phyloP scores from a whole-genome alignment of 2,329 filamentous ascomycete species.

The Chrysoporthe deuterocubensis region DNA sequence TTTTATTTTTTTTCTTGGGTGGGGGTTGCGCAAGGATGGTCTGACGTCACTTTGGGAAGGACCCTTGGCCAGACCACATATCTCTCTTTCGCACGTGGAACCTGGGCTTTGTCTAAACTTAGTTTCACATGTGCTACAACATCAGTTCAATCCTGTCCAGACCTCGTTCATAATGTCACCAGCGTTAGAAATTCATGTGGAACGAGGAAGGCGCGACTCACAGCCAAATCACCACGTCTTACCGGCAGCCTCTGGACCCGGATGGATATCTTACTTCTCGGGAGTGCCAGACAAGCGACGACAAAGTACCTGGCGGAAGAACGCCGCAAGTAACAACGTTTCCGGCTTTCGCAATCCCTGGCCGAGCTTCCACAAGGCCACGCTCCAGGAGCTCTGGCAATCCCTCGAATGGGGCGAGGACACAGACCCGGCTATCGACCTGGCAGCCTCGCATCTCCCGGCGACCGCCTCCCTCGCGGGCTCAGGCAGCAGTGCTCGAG shows the following conservation, averaged over 20 bases:
- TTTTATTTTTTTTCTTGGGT: neutral
- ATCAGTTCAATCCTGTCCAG: neutral
- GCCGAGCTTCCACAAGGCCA: slow-evolving; percentile 35
- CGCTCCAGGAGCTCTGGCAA: slow-evolving; percentile 28
- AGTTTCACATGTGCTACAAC: neutral
- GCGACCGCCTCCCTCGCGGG: neutral
- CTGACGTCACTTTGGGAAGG: slow-evolving; percentile 5
- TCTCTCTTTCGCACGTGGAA: neutral
- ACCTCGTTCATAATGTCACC: neutral
- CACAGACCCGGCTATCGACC: slow-evolving; percentile 29
- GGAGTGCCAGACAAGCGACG: slow-evolving; percentile 18
- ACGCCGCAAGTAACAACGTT: neutral
- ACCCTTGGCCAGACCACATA: neutral
- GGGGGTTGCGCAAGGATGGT: neutral
- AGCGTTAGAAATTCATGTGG: neutral
- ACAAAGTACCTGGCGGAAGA: neutral
- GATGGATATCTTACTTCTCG: slow-evolving; percentile 18
- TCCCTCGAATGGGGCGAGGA: slow-evolving; percentile 33
- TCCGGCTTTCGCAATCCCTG: slow-evolving; percentile 36
- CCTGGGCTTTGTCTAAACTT: no score
- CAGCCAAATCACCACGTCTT: slow-evolving; percentile 12
- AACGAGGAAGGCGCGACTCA: neutral
- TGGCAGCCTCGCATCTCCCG: slow-evolving; percentile 31
- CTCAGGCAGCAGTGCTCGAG: slow-evolving; percentile 14
- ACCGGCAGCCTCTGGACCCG: neutral